phyloP scores from a whole-genome alignment of 371 early-diverging fungal genomes.

The Apophysomyces ossiformis region DNA sequence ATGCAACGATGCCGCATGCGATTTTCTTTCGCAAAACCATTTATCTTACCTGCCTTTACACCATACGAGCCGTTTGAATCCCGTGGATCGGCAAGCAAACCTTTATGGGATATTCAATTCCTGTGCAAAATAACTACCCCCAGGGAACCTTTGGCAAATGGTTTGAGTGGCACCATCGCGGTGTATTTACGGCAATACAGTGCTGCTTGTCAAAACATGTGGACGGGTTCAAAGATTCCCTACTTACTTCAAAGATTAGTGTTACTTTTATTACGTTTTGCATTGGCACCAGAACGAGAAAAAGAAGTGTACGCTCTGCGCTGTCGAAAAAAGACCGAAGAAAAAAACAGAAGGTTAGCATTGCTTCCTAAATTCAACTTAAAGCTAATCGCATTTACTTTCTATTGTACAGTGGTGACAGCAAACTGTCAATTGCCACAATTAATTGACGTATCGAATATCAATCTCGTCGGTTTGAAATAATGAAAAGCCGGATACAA shows the following conservation, averaged over 20 bases:
- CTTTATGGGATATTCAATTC: background rate
- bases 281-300: no score
- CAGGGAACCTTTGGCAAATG: background rate
- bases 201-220: background rate
- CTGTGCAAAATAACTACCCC: background rate
- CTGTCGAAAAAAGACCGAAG: background rate
- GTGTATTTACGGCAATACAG: background rate
- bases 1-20: background rate
- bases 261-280: background rate
- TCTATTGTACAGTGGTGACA: constrained; percentile 60
- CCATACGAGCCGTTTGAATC: background rate
- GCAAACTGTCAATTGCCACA: no score
- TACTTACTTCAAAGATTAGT: background rate
- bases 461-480: no score
- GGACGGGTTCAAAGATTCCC: background rate
- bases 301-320: background rate
- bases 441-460: no score
- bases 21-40: background rate
- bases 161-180: background rate
- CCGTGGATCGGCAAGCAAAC: background rate
- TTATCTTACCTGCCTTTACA: background rate
- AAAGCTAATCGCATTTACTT: no score
- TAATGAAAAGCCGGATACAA: no score
- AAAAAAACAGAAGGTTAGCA: background rate
- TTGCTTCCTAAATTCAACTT: background rate